Percentiles rank a stretch among this genome's conserved stretches.
Evolutionary conservation across 345 rosid genomes (phyloP).

Genomic region (Rhodamnia rubescens): DNA sequence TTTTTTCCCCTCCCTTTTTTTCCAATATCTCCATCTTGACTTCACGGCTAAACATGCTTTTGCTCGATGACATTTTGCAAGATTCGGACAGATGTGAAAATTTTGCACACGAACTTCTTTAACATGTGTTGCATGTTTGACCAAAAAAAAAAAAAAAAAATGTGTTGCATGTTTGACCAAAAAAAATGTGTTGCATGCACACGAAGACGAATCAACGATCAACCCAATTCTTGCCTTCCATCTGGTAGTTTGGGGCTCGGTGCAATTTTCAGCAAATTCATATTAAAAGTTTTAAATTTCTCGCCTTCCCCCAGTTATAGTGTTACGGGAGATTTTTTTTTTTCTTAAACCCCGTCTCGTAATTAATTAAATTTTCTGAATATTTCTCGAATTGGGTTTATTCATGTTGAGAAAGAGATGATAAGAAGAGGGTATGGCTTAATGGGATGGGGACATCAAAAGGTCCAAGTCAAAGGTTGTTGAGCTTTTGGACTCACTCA

Average conservation of each 20-base stretch:
- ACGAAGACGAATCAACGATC: too few species aligned
- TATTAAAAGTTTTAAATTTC: too few species aligned
- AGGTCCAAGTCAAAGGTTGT: neutral
- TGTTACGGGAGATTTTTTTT: too few species aligned
- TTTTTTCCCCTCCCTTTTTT: neutral
- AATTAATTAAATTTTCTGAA: neutral
- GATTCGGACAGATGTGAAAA: neutral
- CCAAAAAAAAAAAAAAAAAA: neutral
- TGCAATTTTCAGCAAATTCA: too few species aligned
- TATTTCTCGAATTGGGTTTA: neutral
- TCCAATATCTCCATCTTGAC: neutral
- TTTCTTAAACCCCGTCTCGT: too few species aligned
- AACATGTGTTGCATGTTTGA: neutral
- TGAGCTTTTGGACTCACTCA: neutral
- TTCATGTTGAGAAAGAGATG: neutral
- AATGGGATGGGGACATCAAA: neutral
- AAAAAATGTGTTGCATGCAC: too few species aligned
- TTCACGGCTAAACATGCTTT: neutral
- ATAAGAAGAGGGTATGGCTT: neutral
- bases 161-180: neutral
- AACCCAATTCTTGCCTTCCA: too few species aligned
- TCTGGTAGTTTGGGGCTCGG: too few species aligned
- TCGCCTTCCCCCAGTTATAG: too few species aligned
- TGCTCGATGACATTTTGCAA: neutral
- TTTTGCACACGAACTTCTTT: neutral